phyloP scores from a whole-genome alignment of 768 basidiomycete genomes.

The Suillus paluster region DNA sequence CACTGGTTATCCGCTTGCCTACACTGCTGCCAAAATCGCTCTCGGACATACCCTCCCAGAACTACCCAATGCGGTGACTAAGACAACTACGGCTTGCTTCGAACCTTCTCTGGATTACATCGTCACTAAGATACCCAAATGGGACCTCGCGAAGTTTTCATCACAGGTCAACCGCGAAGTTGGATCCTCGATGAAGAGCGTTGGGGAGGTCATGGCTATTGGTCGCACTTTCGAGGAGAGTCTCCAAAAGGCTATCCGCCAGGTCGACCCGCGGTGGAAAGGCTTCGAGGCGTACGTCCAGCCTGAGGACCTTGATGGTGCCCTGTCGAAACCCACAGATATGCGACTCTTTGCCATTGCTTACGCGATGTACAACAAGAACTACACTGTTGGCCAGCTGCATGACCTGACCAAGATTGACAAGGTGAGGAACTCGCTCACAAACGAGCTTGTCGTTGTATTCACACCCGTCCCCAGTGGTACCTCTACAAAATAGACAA shows the following conservation, averaged over 20 bases:
- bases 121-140: constrained; percentile 99
- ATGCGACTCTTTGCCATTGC: constrained; percentile 97
- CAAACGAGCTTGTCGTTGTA: not conserved
- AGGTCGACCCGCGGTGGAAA: constrained; percentile 95
- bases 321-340: constrained; percentile 86
- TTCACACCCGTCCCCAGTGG: constrained; percentile 59
- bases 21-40: constrained; percentile 98
- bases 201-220: constrained; percentile 99
- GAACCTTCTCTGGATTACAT: constrained; percentile 99
- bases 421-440: constrained; percentile 58
- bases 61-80: constrained; percentile 98
- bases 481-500: constrained; percentile 99
- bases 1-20: constrained; percentile 97
- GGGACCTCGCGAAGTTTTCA: constrained; percentile 98
- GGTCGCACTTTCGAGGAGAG: constrained; percentile 99
- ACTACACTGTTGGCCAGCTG: constrained; percentile 86
- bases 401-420: constrained; percentile 98
- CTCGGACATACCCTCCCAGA: constrained; percentile 97
- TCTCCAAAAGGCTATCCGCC: constrained; percentile 96
- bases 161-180: constrained; percentile 92
- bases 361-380: constrained; percentile 94
- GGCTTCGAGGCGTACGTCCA: constrained; percentile 96
- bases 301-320: constrained; percentile 83
- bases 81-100: constrained; percentile 99
- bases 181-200: constrained; percentile 98